Evolutionary conservation across 768 basidiomycete genomes (phyloP), one percentile per base, ranked within the genome.

Genomic region (Lentinula detonsa): DNA sequence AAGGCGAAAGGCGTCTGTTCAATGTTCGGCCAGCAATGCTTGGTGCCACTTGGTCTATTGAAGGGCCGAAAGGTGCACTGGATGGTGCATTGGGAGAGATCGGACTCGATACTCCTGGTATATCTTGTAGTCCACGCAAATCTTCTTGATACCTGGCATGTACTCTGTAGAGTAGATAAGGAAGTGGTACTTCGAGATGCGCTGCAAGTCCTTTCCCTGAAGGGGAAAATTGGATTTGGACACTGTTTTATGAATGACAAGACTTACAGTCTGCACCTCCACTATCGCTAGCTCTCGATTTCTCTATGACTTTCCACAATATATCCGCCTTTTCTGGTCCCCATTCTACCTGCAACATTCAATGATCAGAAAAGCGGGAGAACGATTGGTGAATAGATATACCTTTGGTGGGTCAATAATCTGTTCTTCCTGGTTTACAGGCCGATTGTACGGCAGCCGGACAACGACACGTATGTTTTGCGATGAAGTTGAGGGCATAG

Each of bases 111-210:
- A 81, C 81, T 31, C 85, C 87, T 46, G 81, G 82, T 39, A 89
- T 85, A 64, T 86, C 87, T 66, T 90, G 87, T 52, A 93, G 70
- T 1, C 89, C 88, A 42, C 88, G 84, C 34, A 94, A 82, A 68
- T 92, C 92, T 71, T 93, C 88, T 69, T 93, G 91, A 60, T 90
- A 93, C 63, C 92, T 81, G 11, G 85, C 86, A 70, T 92, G 89
- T 13, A 90, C 90, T 21, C 92, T 83, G 67, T 92, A 92, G 9
- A 94, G 81, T 33, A 94, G 80, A 71, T 93, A 94, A 0, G 92
- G 92, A 4, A 94, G 73, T 0, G 92, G 92, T 0, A 93, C 90
- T 64, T 87, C 79, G 4, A 94, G 81, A 67, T 90, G 91, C 28
- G 83, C 79, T 3, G 92, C 90, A 11, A 94, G 81, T 35, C 84